phyloP scores from a whole-genome alignment of 2,329 filamentous ascomycete genomes.

The Aspergillus sojae region DNA sequence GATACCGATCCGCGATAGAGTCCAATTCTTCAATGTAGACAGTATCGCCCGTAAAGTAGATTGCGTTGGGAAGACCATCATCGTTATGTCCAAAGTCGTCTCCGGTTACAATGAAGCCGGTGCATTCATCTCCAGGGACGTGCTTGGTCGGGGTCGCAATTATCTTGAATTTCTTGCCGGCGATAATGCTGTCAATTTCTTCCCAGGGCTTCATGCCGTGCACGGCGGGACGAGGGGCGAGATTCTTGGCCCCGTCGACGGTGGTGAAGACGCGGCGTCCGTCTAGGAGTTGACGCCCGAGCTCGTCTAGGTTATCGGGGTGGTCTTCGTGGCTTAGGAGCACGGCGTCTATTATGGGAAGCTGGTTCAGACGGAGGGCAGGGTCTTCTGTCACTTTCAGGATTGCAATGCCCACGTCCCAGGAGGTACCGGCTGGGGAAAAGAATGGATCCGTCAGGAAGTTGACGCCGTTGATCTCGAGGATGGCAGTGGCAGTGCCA shows the following conservation, averaged over 20 bases:
- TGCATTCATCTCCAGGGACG: conserved; percentile 48
- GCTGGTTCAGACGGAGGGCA: conserved; percentile 38
- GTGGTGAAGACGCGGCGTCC: conserved; percentile 53
- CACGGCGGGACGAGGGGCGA: conserved; percentile 48
- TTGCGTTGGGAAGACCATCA: conserved; percentile 47
- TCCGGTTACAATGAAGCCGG: conserved; percentile 48
- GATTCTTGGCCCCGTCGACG: conserved; percentile 47
- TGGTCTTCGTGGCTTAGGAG: conserved; percentile 57
- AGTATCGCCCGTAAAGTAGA: conserved; percentile 56
- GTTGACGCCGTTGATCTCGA: conserved; percentile 47
- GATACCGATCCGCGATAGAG: conserved; percentile 38
- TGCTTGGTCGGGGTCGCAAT: conserved; percentile 51
- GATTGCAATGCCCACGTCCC: conserved; percentile 27
- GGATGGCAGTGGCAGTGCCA: conserved; percentile 53
- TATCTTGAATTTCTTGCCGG: conserved; percentile 40
- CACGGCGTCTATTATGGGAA: conserved; percentile 53
- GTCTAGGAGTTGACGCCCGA: conserved; percentile 50
- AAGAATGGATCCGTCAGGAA: conserved; percentile 54
- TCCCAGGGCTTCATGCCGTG: conserved; percentile 46
- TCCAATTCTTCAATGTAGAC: conserved; percentile 49
- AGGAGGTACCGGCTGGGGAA: conserved; percentile 42
- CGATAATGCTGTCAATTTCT: conserved; percentile 29
- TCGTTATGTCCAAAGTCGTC: conserved; percentile 40
- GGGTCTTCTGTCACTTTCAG: conserved; percentile 39
- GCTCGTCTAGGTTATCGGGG: conserved; percentile 52